A percentile compares a stretch with the other conserved stretches of the same genome.
Evolutionary conservation across 2,329 filamentous ascomycete genomes (phyloP).

Genomic region (Cladosporium sp.): DNA sequence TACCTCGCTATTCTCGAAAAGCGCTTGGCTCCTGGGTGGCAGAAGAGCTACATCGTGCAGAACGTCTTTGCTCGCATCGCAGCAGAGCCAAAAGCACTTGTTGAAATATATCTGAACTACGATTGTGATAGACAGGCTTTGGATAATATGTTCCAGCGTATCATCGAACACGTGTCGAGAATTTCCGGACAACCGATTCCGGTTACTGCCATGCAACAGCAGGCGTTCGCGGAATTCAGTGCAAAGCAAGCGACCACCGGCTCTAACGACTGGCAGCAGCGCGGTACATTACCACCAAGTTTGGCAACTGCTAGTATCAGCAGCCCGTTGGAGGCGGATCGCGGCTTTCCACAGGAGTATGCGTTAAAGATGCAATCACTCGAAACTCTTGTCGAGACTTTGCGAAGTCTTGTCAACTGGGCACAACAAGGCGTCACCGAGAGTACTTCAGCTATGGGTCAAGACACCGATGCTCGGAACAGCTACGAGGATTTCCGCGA

Average conservation of each 20-base stretch:
- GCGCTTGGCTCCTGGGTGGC: constrained; percentile 76
- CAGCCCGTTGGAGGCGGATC: constrained; percentile 45
- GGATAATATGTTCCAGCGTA: constrained; percentile 92
- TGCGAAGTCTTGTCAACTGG: constrained; percentile 91
- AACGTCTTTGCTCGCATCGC: constrained; percentile 78
- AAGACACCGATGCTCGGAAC: constrained; percentile 40
- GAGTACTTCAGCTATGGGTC: constrained; percentile 37
- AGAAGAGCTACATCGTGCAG: constrained; percentile 83
- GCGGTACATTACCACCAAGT: constrained; percentile 78
- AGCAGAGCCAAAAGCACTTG: constrained; percentile 78
- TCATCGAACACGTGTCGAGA: constrained; percentile 89
- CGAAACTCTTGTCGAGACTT: constrained; percentile 79
- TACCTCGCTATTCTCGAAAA: constrained; percentile 89
- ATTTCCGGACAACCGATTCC: constrained; percentile 75
- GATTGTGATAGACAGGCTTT: constrained; percentile 89
- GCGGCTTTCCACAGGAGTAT: constrained; percentile 81
- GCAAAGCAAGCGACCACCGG: constrained; percentile 41
- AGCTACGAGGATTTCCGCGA: constrained; percentile 61
- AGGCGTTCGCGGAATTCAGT: constrained; percentile 77
- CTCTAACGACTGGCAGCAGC: constrained; percentile 73
- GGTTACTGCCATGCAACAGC: constrained; percentile 72
- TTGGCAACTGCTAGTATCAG: constrained; percentile 74
- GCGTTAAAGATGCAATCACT: constrained; percentile 84
- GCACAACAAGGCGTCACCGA: constrained; percentile 62
- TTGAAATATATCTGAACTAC: constrained; percentile 96